Percentiles rank a stretch among this genome's conserved stretches.
Conservation (phyloP, 2,329 filamentous ascomycete genomes). For the Amauroascus niger region DNA sequence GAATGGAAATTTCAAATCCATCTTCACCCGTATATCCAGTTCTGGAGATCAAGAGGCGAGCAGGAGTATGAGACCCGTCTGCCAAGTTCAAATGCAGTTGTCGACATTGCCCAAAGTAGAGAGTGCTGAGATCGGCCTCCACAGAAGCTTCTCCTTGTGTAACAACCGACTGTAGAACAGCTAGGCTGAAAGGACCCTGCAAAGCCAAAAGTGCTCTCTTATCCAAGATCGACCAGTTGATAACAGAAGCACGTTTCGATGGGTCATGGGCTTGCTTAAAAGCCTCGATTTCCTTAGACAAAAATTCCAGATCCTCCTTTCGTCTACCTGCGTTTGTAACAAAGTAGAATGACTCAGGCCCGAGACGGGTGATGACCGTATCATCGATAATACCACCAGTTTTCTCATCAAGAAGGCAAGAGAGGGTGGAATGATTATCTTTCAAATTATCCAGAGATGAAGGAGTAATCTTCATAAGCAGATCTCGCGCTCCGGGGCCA, state of each 20-base stretch:
- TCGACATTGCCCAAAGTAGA: slow-evolving; percentile 74
- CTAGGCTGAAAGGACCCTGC: slow-evolving; percentile 69
- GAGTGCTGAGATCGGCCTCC: slow-evolving; percentile 49
- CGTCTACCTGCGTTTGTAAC: slow-evolving; percentile 92
- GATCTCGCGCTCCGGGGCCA: slow-evolving; percentile 67
- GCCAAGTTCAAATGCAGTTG: slow-evolving; percentile 55
- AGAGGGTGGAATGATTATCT: slow-evolving; percentile 65
- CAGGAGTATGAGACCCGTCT: slow-evolving; percentile 42
- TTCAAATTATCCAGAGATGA: slow-evolving; percentile 57
- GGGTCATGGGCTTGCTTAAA: slow-evolving; percentile 48
- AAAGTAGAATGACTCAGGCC: slow-evolving; percentile 68
- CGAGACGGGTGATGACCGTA: slow-evolving; percentile 76
- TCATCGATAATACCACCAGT: slow-evolving; percentile 93
- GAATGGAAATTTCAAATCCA: slow-evolving; percentile 90
- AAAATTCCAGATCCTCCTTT: slow-evolving; percentile 74
- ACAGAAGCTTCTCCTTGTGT: slow-evolving; percentile 34
- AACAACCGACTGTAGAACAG: slow-evolving; percentile 58
- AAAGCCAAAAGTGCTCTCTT: slow-evolving; percentile 74
- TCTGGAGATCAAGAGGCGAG: slow-evolving; percentile 64
- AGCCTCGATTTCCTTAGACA: slow-evolving; percentile 57
- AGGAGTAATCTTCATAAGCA: slow-evolving; percentile 78
- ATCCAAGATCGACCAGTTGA: slow-evolving; percentile 61
- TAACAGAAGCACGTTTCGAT: slow-evolving; percentile 38
- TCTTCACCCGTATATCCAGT: slow-evolving; percentile 97
- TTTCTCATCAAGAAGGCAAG: slow-evolving; percentile 65